Evolutionary conservation across 148 eudicot species (phyloP).

Genomic region (Rhododendron henanense): DNA sequence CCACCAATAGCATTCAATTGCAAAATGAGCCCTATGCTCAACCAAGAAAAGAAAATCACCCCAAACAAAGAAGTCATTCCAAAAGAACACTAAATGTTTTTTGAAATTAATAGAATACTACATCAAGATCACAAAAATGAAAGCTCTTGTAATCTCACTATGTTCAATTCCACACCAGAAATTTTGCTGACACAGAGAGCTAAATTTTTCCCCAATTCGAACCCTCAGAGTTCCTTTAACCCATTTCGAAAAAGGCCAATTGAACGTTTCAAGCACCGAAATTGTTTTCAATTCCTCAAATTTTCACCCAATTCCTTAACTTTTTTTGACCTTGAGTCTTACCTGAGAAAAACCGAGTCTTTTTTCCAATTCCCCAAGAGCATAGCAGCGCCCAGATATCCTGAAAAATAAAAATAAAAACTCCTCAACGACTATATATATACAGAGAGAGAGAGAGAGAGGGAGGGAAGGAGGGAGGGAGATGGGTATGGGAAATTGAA

Average conservation of each 20-base stretch:
- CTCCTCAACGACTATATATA: neutral
- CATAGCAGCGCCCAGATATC: slow-evolving; percentile 26
- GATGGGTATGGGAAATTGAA: slow-evolving; percentile 8
- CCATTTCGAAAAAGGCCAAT: neutral
- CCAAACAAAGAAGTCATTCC: neutral
- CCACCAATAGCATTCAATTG: neutral
- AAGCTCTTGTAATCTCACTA: neutral
- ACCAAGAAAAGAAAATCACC: neutral
- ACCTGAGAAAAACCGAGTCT: slow-evolving; percentile 31
- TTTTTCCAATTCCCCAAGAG: slow-evolving; percentile 15
- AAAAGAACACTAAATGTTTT: too few relatives aligned
- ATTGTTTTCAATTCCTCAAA: neutral
- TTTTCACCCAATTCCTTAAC: neutral
- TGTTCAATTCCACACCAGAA: neutral
- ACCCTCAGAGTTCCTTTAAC: neutral
- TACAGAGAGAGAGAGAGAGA: neutral
- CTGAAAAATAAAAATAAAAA: slow-evolving; percentile 20
- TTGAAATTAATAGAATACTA: neutral
- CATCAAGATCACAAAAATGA: neutral
- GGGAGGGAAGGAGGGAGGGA: too few relatives aligned
- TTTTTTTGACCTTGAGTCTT: neutral
- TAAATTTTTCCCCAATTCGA: neutral
- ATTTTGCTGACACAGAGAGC: neutral
- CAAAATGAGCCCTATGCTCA: neutral
- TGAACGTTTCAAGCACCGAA: neutral